Percentiles rank a stretch among this genome's conserved stretches.
Evolutionary conservation across 805 yeast genomes (phyloP).

Genomic region (Peterozyma toletana): DNA sequence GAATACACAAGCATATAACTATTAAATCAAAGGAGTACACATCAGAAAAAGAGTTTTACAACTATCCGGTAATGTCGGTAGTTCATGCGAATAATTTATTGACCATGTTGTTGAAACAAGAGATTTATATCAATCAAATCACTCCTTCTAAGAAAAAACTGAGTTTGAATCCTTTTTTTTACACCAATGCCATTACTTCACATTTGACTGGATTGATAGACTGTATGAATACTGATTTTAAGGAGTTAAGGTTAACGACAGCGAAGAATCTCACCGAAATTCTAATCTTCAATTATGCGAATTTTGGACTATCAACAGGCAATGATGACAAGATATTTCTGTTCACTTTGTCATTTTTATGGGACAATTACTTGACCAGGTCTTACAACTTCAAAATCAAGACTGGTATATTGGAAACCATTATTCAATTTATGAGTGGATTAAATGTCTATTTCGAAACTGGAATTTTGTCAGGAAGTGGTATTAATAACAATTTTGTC

Average conservation of each 20-base stretch:
- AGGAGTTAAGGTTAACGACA: slow-evolving; percentile 19
- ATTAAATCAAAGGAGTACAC: slow-evolving; percentile 9
- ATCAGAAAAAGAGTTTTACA: slow-evolving; percentile 11
- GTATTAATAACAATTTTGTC: slow-evolving; percentile 20
- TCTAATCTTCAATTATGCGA: slow-evolving; percentile 21
- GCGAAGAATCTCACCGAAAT: slow-evolving; percentile 24
- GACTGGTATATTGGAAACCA: slow-evolving; percentile 19
- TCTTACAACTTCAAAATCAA: slow-evolving; percentile 11
- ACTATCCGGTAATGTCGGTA: slow-evolving; percentile 22
- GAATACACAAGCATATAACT: slow-evolving; percentile 18
- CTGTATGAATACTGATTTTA: slow-evolving; percentile 19
- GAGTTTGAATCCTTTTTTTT: slow-evolving; percentile 12
- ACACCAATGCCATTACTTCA: slow-evolving; percentile 13
- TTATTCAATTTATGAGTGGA: slow-evolving; percentile 21
- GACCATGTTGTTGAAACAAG: slow-evolving; percentile 22
- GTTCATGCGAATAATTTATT: slow-evolving; percentile 20
- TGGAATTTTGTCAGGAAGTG: slow-evolving; percentile 16
- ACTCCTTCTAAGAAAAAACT: slow-evolving; percentile 15
- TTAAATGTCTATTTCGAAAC: slow-evolving; percentile 23
- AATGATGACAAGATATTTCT: slow-evolving; percentile 19
- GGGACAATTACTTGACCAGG: slow-evolving; percentile 10
- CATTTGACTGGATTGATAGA: slow-evolving; percentile 12
- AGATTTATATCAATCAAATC: slow-evolving; percentile 17
- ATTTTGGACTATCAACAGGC: slow-evolving; percentile 18
- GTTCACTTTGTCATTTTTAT: slow-evolving; percentile 14